Base-by-base conservation (phyloP, 2,329 filamentous ascomycete species). In the Phoma sp. region DNA sequence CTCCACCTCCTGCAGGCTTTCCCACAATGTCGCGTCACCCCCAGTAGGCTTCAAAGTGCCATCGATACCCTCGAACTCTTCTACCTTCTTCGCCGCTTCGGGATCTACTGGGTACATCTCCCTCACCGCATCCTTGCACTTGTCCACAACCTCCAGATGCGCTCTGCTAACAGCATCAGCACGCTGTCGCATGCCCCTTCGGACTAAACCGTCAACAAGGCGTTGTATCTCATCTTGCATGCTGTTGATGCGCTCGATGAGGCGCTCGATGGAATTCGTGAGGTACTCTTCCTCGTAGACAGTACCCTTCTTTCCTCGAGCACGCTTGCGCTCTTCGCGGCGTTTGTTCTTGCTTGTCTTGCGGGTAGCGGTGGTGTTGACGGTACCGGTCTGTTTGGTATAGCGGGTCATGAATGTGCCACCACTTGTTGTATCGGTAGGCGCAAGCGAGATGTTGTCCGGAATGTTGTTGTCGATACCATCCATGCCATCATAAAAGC, bases 281-380 rank as follows among this genome's bases (percentile, higher is more conserved):
- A 99, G 84, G 74, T 99, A 99, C 75, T 98, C 95, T 71, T 98
- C 93, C 75, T 99, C 95, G 74, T 99, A 99, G 4, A 99, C 90
- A 13, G 91, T 96, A 9, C 95, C 95, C 80, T 98, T 98, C 74
- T 96, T 93, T 23, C 95, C 95, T 7, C 91, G 82, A 0, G 95
- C 95, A 13, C 93, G 86, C 83, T 99, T 99, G 74, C 96, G 87
- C 80, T 99, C 95, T 75, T 99, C 95, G 18, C 92, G 83, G 23
- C 89, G 83, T 47, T 92, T 86, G 70, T 96, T 97, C 80, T 95
- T 96, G 69, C 86, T 89, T 36, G 91, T 96, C 54, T 89, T 89
- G 10, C 92, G 84, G 44, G 87, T 90, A 2, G 89, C 87, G 27
- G 86, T 85, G 10, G 89, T 93, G 18, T 86, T 89, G 2, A 86